Base-by-base conservation (phyloP, 2,329 filamentous ascomycete species). In the Pyrenochaeta sp. region DNA sequence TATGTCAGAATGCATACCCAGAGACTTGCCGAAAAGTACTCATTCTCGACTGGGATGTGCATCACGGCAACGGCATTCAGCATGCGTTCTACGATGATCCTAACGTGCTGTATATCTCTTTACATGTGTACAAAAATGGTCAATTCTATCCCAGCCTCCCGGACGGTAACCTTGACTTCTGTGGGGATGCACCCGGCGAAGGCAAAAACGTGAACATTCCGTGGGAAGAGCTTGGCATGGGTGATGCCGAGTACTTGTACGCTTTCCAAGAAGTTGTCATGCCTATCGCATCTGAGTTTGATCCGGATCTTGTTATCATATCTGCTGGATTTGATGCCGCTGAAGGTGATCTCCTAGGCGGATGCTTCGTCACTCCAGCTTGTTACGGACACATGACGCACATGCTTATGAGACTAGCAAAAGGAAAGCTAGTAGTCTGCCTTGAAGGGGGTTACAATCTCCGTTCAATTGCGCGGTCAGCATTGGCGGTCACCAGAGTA, bases 381-480 rank as follows among this genome's bases (percentile, higher is more conserved):
- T 96, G 94, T 66, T 99, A 97, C 67, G 90, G 92, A 10, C 93
- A 99, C 66, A 97, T 99, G 94, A 97, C 94, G 11, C 91, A 96
- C 67, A 96, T 97, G 93, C 82, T 99, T 34, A 97, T 96, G 92
- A 91, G 90, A 2, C 79, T 99, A 14, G 93, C 94, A 1, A 81
- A 86, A 30, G 94, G 94, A 19, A 96, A 92, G 65, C 81, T 99
- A 10, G 89, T 90, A 2, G 93, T 96, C 7, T 96, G 92, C 65
- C 79, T 99, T 2, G 94, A 99, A 71, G 94, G 94, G 15, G 94
- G 94, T 7, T 99, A 99, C 72, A 97, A 97, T 61, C 83, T 99
- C 17, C 79, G 85, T 34, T 94, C 94, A 0, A 99, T 99, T 45
- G 96, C 94, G 0, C 86, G 89, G 44, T 97, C 94, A 4, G 92